Percentiles rank a stretch among this genome's conserved stretches.
Evolutionary conservation across 306 rosid species (phyloP).

Genomic region (Quercus robur): DNA sequence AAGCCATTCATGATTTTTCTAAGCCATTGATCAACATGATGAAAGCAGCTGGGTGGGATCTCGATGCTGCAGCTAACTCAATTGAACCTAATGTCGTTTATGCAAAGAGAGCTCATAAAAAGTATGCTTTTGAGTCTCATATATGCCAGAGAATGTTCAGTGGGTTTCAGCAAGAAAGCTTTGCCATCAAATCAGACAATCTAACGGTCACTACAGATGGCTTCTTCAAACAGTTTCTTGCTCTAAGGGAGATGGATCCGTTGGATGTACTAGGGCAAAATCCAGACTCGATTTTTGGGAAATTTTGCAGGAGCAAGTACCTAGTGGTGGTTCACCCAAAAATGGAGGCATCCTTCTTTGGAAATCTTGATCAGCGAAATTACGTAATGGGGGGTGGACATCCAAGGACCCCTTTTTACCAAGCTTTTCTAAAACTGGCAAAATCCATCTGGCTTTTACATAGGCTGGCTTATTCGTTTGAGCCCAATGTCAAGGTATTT

Average conservation of each 20-base stretch:
- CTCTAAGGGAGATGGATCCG: slow-evolving; percentile 88
- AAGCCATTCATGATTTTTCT: slow-evolving; percentile 96
- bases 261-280: slow-evolving; percentile 88
- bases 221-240: slow-evolving; percentile 83
- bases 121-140: slow-evolving; percentile 96
- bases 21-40: slow-evolving; percentile 97
- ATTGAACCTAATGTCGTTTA: slow-evolving; percentile 76
- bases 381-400: slow-evolving; percentile 87
- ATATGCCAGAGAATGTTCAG: slow-evolving; percentile 94
- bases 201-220: slow-evolving; percentile 53
- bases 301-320: slow-evolving; percentile 91
- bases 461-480: slow-evolving; percentile 78
- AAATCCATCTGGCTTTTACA: slow-evolving; percentile 95
- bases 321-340: slow-evolving; percentile 84
- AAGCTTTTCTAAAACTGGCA: slow-evolving; percentile 85
- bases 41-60: slow-evolving; percentile 99
- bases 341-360: slow-evolving; percentile 97
- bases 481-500: slow-evolving; percentile 77
- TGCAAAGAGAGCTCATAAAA: slow-evolving; percentile 97
- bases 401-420: slow-evolving; percentile 97
- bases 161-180: slow-evolving; percentile 86
- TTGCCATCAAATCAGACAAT: slow-evolving; percentile 60
- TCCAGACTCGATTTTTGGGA: slow-evolving; percentile 91
- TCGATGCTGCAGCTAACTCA: slow-evolving; percentile 94
- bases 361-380: slow-evolving; percentile 88